Base-by-base conservation (phyloP, 768 basidiomycete species). In the Suillus weaverae region DNA sequence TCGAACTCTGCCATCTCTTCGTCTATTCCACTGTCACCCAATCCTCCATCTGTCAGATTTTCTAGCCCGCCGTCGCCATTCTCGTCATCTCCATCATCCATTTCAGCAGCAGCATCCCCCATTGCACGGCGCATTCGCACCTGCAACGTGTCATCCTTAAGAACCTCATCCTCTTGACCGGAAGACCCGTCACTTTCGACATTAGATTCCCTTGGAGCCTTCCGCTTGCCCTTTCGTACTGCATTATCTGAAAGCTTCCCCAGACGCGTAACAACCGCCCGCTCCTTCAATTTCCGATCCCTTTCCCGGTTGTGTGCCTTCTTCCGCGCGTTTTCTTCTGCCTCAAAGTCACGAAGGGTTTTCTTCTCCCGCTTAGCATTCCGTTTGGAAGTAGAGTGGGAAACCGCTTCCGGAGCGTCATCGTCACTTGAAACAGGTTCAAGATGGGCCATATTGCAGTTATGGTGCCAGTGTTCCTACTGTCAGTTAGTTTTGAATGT, bases 211-310 rank as follows among this genome's bases (percentile, higher is more conserved):
- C 65, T 67, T 69, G 72, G 65, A 64, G 71, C 68, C 59, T 32
- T 66, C 61, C 26, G 69, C 66, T 5, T 64, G 70, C 32, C 50
- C 68, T n/a, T 60, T 63, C 16, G 22, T 22, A 4, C 33, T 60
- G 57, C 60, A 51, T 68, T 65, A n/a, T 62, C 61, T 63, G 73
- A 71, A 26, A 20, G 54, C 62, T 67, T 70, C 32, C 60, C 62
- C 26, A 56, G 65, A 48, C 44, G 70, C 10, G 65, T 74, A 10
- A 63, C 70, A 51, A 66, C 77, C 10, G 84, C 80, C 38, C 83
- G 74, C 64, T 81, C 83, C 73, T 88, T 88, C 70, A 85, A 64
- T 43, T 74, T 80, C 55, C 73, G 70, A 69, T 88, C 87, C 66
- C 76, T 71, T 62, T 81, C 81, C 61, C 83, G 74, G 69, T 86